Conservation (phyloP, 2,329 filamentous ascomycete genomes). For the Cordyceps sp. region DNA sequence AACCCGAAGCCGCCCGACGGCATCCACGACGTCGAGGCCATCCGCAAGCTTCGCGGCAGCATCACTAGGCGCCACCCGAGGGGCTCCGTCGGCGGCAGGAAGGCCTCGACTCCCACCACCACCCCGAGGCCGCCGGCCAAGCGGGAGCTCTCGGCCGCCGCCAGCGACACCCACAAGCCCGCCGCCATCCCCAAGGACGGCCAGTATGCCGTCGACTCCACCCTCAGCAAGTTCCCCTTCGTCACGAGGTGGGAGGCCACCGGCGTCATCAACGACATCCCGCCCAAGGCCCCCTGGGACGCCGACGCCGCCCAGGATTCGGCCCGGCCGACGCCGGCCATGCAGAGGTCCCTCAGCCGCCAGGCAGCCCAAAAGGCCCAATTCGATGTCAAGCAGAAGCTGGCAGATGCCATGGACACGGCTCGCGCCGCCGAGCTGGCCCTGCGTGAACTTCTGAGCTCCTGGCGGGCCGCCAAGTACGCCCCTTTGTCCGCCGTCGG, state of each 20-base stretch:
- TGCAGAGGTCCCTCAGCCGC: constrained; percentile 28
- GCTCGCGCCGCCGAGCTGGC: constrained; percentile 72
- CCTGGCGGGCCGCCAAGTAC: constrained; percentile 69
- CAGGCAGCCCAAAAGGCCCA: constrained; percentile 41
- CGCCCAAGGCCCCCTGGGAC: constrained; percentile 20
- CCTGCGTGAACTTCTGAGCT: constrained; percentile 65
- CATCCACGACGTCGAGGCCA: constrained; percentile 79
- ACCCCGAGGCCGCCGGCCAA: constrained; percentile 27
- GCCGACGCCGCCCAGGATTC: constrained; percentile 17
- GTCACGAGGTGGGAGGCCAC: constrained; percentile 59
- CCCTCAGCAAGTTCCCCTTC: constrained; percentile 35
- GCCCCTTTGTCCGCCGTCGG: constrained; percentile 8
- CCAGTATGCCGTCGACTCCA: constrained; percentile 25
- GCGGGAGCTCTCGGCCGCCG: constrained; percentile 22
- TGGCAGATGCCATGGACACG: constrained; percentile 59
- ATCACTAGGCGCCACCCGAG: constrained; percentile 79
- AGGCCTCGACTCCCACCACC: constrained; percentile 42
- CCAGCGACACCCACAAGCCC: constrained; percentile 18
- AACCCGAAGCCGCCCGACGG: constrained; percentile 81
- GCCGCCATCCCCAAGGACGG: constrained; percentile 24
- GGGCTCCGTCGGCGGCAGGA: constrained; percentile 39
- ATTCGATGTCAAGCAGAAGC: constrained; percentile 45
- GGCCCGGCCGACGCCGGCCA: constrained; percentile 14
- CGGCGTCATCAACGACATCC: constrained; percentile 62
- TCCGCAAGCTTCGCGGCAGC: constrained; percentile 62